phyloP scores from a whole-genome alignment of 768 basidiomycete genomes.

The Daedaleopsis sinensis region DNA sequence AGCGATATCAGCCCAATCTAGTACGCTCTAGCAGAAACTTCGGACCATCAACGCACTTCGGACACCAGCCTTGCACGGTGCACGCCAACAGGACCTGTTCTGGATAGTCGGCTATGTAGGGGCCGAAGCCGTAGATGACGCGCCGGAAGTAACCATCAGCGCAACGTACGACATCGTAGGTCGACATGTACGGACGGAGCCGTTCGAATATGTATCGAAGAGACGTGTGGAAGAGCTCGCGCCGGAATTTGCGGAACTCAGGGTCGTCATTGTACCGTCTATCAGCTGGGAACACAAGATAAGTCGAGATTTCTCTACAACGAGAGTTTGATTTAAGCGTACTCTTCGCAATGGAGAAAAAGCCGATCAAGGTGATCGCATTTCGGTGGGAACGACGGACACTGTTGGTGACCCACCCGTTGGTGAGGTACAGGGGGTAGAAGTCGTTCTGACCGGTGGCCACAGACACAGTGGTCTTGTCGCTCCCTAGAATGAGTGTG shows the following conservation, averaged over 20 bases:
- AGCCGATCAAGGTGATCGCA: slow-evolving; percentile 15
- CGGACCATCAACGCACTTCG: slow-evolving; percentile 19
- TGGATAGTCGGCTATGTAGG: slow-evolving; percentile 38
- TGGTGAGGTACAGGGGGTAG: slow-evolving; percentile 21
- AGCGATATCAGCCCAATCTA: no score
- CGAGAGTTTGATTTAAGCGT: not conserved
- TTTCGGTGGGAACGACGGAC: slow-evolving; percentile 17
- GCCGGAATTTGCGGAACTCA: slow-evolving; percentile 11
- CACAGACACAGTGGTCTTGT: slow-evolving; percentile 29
- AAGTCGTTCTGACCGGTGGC: slow-evolving; percentile 26
- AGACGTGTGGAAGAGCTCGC: slow-evolving; percentile 16
- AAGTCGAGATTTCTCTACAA: not conserved
- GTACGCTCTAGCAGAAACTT: no score
- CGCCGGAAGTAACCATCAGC: slow-evolving; percentile 31
- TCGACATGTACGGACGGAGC: slow-evolving; percentile 8
- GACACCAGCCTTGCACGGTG: slow-evolving; percentile 28
- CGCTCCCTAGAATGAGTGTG: slow-evolving; percentile 22
- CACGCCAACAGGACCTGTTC: slow-evolving; percentile 30
- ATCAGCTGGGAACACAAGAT: not conserved
- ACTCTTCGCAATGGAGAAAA: slow-evolving; percentile 23
- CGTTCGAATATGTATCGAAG: slow-evolving; percentile 3
- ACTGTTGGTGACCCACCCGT: slow-evolving; percentile 19
- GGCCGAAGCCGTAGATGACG: slow-evolving; percentile 31
- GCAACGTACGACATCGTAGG: slow-evolving; percentile 15
- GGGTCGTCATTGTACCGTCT: slow-evolving; percentile 3